These are phyloP conservation scores for Endocarpon pusillum DNA, from an alignment of 495 filamentous ascomycete genomes.

Conservation along the genomic window DNA sequence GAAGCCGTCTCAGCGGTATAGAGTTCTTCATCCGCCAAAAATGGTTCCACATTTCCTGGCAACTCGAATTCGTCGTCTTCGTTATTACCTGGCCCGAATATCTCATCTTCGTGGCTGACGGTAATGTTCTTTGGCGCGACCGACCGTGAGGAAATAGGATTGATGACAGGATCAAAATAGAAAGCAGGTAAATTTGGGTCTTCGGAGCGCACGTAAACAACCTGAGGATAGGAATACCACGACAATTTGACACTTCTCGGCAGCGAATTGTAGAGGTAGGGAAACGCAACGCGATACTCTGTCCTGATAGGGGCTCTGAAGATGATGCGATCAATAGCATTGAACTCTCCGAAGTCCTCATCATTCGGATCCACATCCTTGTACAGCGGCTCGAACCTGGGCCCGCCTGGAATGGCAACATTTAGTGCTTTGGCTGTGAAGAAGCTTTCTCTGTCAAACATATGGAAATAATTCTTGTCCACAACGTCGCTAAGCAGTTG, in stretches of 20 bases:
- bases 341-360: slow-evolving; percentile 99
- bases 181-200: slow-evolving; percentile 85
- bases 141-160: slow-evolving; percentile 88
- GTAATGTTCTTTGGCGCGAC: slow-evolving; percentile 92
- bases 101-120: slow-evolving; percentile 83
- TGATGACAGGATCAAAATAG: slow-evolving; percentile 95
- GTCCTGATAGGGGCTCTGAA: slow-evolving; percentile 92
- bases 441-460: slow-evolving; percentile 93
- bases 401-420: slow-evolving; percentile 90
- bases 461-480: slow-evolving; percentile 94
- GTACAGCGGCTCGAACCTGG: slow-evolving; percentile 93
- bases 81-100: slow-evolving; percentile 71
- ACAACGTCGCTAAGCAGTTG: slow-evolving; percentile 84
- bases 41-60: slow-evolving; percentile 65
- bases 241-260: slow-evolving; percentile 85
- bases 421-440: slow-evolving; percentile 95
- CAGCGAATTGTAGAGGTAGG: slow-evolving; percentile 89
- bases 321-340: slow-evolving; percentile 98
- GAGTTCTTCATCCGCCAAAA: slow-evolving; percentile 77
- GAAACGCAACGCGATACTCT: slow-evolving; percentile 88
- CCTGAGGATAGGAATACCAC: slow-evolving; percentile 87
- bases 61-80: slow-evolving; percentile 84
- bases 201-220: slow-evolving; percentile 78
- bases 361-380: slow-evolving; percentile 99
- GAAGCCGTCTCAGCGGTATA: slow-evolving; percentile 81